phyloP scores from a whole-genome alignment of 1,284 basidiomycete species.

The Ganoderma boninense region DNA sequence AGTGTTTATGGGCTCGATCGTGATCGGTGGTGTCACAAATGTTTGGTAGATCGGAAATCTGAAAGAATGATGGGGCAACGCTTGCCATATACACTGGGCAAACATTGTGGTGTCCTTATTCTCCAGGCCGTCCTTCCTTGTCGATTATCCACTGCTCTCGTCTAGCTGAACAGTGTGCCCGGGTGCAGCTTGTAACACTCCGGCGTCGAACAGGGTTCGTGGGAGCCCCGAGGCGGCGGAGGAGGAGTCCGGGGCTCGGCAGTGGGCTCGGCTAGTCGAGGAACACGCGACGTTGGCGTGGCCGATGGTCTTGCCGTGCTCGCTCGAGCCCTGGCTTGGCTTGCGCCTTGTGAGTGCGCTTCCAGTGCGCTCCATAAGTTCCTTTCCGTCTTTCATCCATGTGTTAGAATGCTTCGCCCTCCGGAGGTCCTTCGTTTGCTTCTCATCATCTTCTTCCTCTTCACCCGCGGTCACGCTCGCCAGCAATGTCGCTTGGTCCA shows the following conservation, averaged over 20 bases:
- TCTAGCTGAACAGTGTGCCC: not conserved
- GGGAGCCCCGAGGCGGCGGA: not conserved
- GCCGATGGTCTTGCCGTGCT: not conserved
- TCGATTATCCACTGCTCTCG: not conserved
- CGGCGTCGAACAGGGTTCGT: not conserved
- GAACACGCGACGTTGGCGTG: constrained; percentile 6
- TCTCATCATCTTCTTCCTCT: constrained; percentile 7
- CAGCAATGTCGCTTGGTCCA: constrained; percentile 38
- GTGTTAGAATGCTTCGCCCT: constrained; percentile 13
- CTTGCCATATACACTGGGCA: too few relatives aligned
- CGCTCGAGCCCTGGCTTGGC: not conserved
- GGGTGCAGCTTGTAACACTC: not conserved
- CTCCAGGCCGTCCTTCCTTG: too few relatives aligned
- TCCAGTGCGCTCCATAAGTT: not conserved
- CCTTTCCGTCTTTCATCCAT: constrained; percentile 9
- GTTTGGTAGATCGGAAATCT: constrained; percentile 2
- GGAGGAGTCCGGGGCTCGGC: too few relatives aligned
- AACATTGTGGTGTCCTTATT: too few relatives aligned
- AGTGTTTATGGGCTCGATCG: not conserved
- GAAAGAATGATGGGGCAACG: not conserved
- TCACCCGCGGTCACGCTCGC: constrained; percentile 11
- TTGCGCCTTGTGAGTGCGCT: not conserved
- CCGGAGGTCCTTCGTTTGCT: not conserved
- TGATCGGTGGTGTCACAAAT: not conserved
- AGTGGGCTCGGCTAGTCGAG: not conserved